Evolutionary conservation across 805 yeast genomes (phyloP).

Genomic region (Alloascoidea africana): DNA sequence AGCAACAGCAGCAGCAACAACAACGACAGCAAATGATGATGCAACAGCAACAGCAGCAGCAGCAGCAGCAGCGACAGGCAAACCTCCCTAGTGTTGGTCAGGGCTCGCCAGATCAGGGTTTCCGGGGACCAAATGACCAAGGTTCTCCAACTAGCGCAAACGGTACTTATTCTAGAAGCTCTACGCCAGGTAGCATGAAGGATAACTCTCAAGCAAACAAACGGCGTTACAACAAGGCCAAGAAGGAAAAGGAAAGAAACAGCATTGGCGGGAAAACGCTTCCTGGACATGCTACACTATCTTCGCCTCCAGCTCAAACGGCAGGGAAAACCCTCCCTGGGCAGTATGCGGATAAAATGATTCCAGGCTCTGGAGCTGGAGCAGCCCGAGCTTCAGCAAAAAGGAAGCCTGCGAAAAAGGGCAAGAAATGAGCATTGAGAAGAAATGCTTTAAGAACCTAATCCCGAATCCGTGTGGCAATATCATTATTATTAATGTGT

Average conservation of each 20-base stretch:
- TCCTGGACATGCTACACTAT: not conserved
- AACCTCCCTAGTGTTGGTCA: not conserved
- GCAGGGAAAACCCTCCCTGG: slow-evolving; percentile 1
- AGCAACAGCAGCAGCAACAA: slow-evolving; percentile 10
- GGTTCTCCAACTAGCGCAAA: not conserved
- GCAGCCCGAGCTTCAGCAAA: too few species aligned
- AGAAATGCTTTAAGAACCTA: too few species aligned
- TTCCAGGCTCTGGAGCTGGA: not conserved
- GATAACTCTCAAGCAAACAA: not conserved
- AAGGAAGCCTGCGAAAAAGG: too few species aligned
- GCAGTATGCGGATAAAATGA: not conserved
- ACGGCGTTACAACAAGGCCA: not conserved
- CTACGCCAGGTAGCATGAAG: not conserved
- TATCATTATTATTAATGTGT: too few species aligned
- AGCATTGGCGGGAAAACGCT: not conserved
- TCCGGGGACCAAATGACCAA: not conserved
- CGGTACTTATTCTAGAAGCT: not conserved
- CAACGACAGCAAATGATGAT: slow-evolving; percentile 5
- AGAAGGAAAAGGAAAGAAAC: too few species aligned
- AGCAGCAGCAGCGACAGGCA: slow-evolving; percentile 9
- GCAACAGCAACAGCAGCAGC: slow-evolving; percentile 10
- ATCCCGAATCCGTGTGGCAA: too few species aligned
- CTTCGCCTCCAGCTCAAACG: too few species aligned
- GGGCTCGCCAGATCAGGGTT: not conserved
- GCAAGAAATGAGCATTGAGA: too few species aligned